Base-by-base conservation (phyloP, 2,329 filamentous ascomycete genomes). In the Exophiala phaeomuriformis region DNA sequence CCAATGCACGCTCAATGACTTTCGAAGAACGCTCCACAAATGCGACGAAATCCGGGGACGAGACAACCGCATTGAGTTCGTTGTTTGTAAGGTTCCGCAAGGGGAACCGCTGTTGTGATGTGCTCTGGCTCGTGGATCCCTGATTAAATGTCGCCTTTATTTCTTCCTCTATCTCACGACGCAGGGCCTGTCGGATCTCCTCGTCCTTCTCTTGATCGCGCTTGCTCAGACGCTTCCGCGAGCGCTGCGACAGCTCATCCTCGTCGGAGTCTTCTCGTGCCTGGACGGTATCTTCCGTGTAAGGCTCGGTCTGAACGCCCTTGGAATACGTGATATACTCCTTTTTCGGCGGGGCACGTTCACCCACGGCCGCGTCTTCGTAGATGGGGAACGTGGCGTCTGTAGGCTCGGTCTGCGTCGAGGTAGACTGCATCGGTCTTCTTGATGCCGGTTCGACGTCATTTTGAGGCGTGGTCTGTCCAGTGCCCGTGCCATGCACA, bases 311-410 rank as follows among this genome's bases (percentile, higher is more conserved):
- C 71, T 98, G 94, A 27, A 97, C 90, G 52, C 84, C 90, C 74
- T 96, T 97, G 77, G 88, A 97, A 76, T 98, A 98, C 49, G 90
- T 95, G 66, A 95, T 90, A 55, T 95, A 77, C 70, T 98, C 93
- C 60, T 74, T 73, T 63, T 74, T 77, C 49, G 71, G 67, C 59
- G 76, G 48, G 2, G 49, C 45, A 10, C 51, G 52, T 41, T 58
- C 56, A 28, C 48, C 47, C 8, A 51, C 85, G 1, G 87, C 85
- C 1, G 86, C 82, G 60, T 83, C 86, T 69, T 95, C 90, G 71
- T 86, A 90, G 56, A 93, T 80, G 33, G 88, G 90, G 12, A 84
- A 82, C 49, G 89, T 76, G 5, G 86, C 78, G 7, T 82, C 82
- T 1, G 90, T 85, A 5, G 83, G 85, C 19, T 95, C 80, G 2